Evolutionary conservation across 106 monocot species (phyloP), one percentile per base, ranked within the genome.

Genomic region (Allium fistulosum): DNA sequence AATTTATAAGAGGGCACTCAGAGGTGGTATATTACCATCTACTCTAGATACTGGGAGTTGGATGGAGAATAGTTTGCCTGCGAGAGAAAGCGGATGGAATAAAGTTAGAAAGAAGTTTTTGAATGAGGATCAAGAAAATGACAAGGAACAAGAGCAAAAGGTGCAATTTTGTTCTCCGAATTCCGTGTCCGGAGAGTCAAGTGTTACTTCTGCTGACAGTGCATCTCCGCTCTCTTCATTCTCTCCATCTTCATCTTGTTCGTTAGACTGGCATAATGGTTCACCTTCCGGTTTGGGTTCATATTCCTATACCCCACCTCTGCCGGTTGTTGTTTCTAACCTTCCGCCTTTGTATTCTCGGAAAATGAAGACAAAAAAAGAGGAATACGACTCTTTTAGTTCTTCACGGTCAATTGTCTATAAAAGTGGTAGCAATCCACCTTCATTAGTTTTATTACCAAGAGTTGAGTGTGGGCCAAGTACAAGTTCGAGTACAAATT

Each of bases 191-290:
- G 60, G 51, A 22, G 80, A 77, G 26, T 71, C 70, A 61, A 77
- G 71, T 67, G 75, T 67, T 27, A 79, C 72, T 10, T 69, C 92
- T 11, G 75, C 75, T 7, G 83, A 84, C 53, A 67, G 73, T 17
- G 58, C 78, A 26, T 82, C 80, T 4, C 58, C 62, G 8, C 77
- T 80, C 27, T 85, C 80, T 7, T 59, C 62, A 12, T 83, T 80
- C 45, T 92, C 92, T 9, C 85, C 92, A 0, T 65, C 68, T 1
- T 92, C 91, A 8, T 76, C 78, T 0, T 71, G 74, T 12, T 88
- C 88, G 9, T 85, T 74, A 1, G 87, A 88, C 76, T 88, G 79
- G 72, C 78, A 74, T 75, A 65, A 66, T 51, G 5, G 2, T 37
- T 82, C 72, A 46, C 76, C 80, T 0, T 73, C 84, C 5, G 69